Percentiles rank a stretch among this genome's conserved stretches.
These are phyloP conservation scores for Akanthomyces dipterigenus DNA, from an alignment of 2,329 filamentous ascomycete genomes.

Conservation along the genomic window DNA sequence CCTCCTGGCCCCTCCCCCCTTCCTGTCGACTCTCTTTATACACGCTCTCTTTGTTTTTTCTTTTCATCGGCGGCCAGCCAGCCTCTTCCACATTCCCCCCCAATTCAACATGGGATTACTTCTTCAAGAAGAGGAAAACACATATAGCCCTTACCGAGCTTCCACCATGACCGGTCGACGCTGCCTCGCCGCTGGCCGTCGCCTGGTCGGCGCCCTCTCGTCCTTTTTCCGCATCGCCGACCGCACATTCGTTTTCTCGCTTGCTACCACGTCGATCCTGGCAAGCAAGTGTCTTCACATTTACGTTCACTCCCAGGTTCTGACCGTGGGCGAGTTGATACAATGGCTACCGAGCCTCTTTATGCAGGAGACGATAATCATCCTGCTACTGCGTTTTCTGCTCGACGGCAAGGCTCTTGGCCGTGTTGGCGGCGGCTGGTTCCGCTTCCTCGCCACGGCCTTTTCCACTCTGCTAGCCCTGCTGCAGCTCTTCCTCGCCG, in stretches of 20 bases:
- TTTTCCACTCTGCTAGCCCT: neutral
- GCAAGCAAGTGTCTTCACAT: constrained; percentile 13
- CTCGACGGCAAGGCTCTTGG: constrained; percentile 6
- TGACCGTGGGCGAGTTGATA: constrained; percentile 5
- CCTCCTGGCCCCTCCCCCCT: neutral
- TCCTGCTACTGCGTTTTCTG: constrained; percentile 11
- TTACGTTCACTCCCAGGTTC: constrained; percentile 8
- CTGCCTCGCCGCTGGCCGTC: neutral
- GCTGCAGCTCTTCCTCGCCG: constrained; percentile 16
- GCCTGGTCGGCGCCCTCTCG: neutral
- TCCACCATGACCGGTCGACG: constrained; percentile 4
- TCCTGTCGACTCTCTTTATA: neutral
- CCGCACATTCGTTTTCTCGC: constrained; percentile 10
- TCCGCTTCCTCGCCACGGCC: constrained; percentile 2
- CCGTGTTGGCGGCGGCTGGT: constrained; percentile 7
- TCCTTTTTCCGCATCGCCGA: constrained; percentile 10
- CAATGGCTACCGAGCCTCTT: constrained; percentile 12
- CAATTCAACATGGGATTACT: constrained; percentile 9
- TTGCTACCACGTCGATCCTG: constrained; percentile 8
- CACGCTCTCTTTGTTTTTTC: neutral
- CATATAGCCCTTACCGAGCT: neutral
- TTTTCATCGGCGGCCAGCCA: neutral
- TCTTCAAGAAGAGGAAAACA: neutral
- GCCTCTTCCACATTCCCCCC: neutral
- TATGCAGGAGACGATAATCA: constrained; percentile 9